Evolutionary conservation across 352 stramenopile genomes (phyloP), one percentile per base, ranked within the genome.

Genomic region (Globisporangium solare): DNA sequence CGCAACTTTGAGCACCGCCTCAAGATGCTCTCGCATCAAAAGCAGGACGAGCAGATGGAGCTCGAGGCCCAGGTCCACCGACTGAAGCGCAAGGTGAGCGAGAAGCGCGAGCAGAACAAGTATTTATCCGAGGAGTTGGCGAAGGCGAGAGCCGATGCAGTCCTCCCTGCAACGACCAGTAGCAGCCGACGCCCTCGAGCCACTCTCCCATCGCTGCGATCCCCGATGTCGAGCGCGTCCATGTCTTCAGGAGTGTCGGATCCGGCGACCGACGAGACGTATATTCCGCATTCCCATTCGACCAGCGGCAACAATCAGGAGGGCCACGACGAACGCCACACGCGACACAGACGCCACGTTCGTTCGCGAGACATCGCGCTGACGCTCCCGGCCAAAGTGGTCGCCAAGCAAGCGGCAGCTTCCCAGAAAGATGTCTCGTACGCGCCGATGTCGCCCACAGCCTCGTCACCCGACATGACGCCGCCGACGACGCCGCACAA

Each of bases 61-160:
- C 51, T 75, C 7, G 67, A 83, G 47, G 49, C 47, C 0, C 58
- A 86, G 17, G 14, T 88, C 15, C 37, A 39, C 2, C 71, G 69
- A 0, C 70, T 86, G 40, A 67, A 65, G 56, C 68, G 63, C 40
- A 82, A 74, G 20, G 21, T 86, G 0, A 60, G 82, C n/a, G 76
- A 85, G 17, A 87, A 83, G 48, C 50, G 70, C 6, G 67, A 81
- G 17, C 70, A 89, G 71, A 85, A 82, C 57, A 74, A 68, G 55
- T 73, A 76, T 18, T 54, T 90, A 31, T 74, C 76, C 1, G 68
- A 87, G 15, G 37, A 24, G 31, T 35, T 43, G 43, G 35, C 21
- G 41, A 32, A 24, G 22, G 10, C 43, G 1, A 17, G 8, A 41
- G 20, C 37, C 17, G 51, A 35, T 50, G 20, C 57, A 47, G 47